These are phyloP conservation scores for Entelexis sorbosivorans DNA, from an alignment of 1,139 yeast genomes.

Conservation along the genomic window DNA sequence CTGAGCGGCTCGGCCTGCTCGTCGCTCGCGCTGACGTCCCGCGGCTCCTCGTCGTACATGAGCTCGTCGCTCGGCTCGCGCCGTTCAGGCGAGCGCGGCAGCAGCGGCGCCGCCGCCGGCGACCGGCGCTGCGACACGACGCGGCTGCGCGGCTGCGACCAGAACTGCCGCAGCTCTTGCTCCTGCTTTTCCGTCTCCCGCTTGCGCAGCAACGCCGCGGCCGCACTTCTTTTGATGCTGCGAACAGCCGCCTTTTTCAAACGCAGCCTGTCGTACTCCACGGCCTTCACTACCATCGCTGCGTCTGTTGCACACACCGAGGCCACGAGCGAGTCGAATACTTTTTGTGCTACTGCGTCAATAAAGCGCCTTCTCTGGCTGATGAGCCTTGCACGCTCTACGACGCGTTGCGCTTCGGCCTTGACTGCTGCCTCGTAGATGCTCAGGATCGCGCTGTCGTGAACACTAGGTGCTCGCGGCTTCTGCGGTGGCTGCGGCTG, in stretches of 20 bases:
- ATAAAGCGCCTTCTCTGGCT: background rate
- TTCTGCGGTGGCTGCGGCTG: background rate
- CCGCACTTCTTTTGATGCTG: background rate
- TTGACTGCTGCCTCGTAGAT: background rate
- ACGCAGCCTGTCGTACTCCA: background rate
- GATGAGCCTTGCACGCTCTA: background rate
- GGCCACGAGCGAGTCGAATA: background rate
- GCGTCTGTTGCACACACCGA: background rate
- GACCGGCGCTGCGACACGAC: slow-evolving; percentile 6
- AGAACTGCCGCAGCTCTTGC: slow-evolving; percentile 8
- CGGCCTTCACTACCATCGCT: background rate
- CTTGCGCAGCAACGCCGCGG: background rate
- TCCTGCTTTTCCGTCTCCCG: background rate
- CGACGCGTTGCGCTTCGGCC: background rate
- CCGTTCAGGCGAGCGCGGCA: background rate
- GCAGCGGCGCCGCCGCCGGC: background rate
- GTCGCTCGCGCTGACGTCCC: background rate
- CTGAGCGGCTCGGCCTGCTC: slow-evolving; percentile 2
- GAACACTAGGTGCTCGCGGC: background rate
- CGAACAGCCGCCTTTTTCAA: background rate
- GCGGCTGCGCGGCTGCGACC: background rate
- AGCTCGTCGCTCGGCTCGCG: background rate
- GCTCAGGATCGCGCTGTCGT: background rate
- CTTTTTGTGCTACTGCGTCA: background rate
- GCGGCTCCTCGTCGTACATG: too few species aligned